Base-by-base conservation (phyloP, 805 yeast species). In the Candida endomychidarum region DNA sequence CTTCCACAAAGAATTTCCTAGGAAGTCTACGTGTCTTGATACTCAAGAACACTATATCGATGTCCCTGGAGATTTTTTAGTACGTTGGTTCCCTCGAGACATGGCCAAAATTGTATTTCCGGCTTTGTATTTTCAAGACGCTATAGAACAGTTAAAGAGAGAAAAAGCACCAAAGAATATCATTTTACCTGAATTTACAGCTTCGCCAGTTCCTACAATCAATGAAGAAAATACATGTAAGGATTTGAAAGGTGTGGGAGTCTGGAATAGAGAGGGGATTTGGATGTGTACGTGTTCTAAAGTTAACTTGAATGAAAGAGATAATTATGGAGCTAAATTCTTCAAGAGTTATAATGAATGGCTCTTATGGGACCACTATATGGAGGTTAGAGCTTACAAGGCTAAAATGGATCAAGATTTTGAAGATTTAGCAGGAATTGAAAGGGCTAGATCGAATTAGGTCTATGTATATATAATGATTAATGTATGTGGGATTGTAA, bases 41-140 rank as follows among this genome's bases (percentile, higher is more conserved):
- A 52, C 45, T 15, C 54, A 53, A 24, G 45, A 49, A 23, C 51
- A 50, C 15, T 42, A 52, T 25, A 25, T 43, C 4, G 39, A 34
- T 20, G 40, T 47, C 17, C 49, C 51, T 23, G 38, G 42, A 30
- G 56, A 50, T 17, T 41, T 47, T 16, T 26, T 53, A 8, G 44
- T 52, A 2, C 32, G 55, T 18, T 53, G 55, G 55, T 29, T 52
- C n/a, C 47, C 56, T 5, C 31, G 51, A 11, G 48, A 46, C 30
- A 26, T 51, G 2, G 43, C 50, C 6, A 48, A 47, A 23, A 30
- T 52, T 8, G 29, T 53, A 18, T 46, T 53, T 18, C 55, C 56
- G 4, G 50, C 51, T 4, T 15, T 52, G 7, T 53, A 53, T 36
- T 51, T 53, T 32, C 47, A 46, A 22, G 55, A 53, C 12, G 17